Evolutionary conservation across 2,329 filamentous ascomycete genomes (phyloP).

Genomic region (Thelonectria blattea): DNA sequence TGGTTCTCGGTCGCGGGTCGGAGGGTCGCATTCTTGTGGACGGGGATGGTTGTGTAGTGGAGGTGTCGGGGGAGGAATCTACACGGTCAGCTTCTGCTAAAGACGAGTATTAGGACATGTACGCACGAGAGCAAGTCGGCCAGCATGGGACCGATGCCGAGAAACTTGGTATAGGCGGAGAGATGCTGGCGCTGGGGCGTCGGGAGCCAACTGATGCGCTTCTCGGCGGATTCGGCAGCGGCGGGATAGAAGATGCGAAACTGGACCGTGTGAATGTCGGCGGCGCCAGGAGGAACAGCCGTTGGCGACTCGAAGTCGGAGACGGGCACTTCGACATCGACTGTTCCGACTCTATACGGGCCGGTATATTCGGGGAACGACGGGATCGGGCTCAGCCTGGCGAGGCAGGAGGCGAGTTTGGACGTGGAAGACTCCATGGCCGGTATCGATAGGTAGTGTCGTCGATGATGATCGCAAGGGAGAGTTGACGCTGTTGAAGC

Average conservation of each 20-base stretch:
- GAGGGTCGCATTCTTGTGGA: slow-evolving; percentile 72
- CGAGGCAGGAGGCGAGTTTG: slow-evolving; percentile 56
- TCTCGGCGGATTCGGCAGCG: slow-evolving; percentile 55
- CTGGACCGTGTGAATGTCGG: slow-evolving; percentile 72
- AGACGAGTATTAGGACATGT: background rate
- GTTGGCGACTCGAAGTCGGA: slow-evolving; percentile 62
- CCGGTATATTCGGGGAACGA: slow-evolving; percentile 77
- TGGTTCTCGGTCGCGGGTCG: slow-evolving; percentile 53
- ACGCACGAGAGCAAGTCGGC: slow-evolving; percentile 67
- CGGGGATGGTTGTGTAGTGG: slow-evolving; percentile 75
- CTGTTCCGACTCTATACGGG: slow-evolving; percentile 70
- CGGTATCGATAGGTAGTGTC: background rate
- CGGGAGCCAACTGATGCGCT: slow-evolving; percentile 77
- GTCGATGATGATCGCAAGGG: background rate
- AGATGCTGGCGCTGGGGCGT: slow-evolving; percentile 76
- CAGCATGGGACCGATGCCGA: slow-evolving; percentile 67
- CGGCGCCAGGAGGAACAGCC: slow-evolving; percentile 58
- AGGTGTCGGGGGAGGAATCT: slow-evolving; percentile 74
- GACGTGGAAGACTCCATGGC: slow-evolving; percentile 36
- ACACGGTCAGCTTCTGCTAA: no score
- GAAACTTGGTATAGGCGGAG: slow-evolving; percentile 76
- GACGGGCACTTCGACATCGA: slow-evolving; percentile 80
- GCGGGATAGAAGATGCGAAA: slow-evolving; percentile 86
- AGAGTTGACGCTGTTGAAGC: background rate
- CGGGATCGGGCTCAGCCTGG: slow-evolving; percentile 70